Evolutionary conservation across 2,329 filamentous ascomycete genomes (phyloP).

Genomic region (Simplicillium sp.): DNA sequence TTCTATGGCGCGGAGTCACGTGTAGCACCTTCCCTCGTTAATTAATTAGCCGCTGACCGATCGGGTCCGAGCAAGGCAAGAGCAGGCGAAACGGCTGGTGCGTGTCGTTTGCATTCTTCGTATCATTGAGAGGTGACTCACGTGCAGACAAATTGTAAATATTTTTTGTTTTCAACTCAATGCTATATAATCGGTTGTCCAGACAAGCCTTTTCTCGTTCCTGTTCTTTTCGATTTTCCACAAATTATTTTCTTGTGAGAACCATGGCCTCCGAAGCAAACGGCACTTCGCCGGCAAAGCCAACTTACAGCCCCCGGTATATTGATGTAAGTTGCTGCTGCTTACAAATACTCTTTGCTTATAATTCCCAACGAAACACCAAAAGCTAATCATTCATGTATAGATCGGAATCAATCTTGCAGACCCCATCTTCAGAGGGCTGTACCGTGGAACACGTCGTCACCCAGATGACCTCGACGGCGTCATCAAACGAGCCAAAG

Average conservation of each 20-base stretch:
- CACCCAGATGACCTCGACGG: slow-evolving; percentile 67
- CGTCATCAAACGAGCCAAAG: slow-evolving; percentile 68
- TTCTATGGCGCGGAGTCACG: slow-evolving; percentile 12
- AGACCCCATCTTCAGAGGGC: slow-evolving; percentile 79
- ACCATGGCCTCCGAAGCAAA: slow-evolving; percentile 1
- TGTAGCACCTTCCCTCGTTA: slow-evolving; percentile 5
- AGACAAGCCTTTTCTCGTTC: too few species aligned
- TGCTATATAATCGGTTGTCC: too few species aligned
- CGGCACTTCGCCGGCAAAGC: not conserved
- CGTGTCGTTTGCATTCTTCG: too few species aligned
- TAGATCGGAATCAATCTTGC: slow-evolving; percentile 92
- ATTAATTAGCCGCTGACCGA: not conserved
- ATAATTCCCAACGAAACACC: too few species aligned
- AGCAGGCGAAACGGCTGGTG: too few species aligned
- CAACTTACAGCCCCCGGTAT: slow-evolving; percentile 35
- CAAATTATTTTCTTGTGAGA: not conserved
- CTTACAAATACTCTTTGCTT: too few species aligned
- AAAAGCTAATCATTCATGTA: slow-evolving; percentile 11
- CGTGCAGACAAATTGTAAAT: too few species aligned
- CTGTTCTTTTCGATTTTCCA: too few species aligned
- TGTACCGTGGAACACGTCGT: slow-evolving; percentile 69
- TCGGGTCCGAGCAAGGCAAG: too few species aligned
- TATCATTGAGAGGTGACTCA: too few species aligned
- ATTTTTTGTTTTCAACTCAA: too few species aligned
- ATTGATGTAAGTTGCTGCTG: slow-evolving; percentile 44